Evolutionary conservation across 352 stramenopile species (phyloP).

Genomic region (Hyaloperonospora brassicae): DNA sequence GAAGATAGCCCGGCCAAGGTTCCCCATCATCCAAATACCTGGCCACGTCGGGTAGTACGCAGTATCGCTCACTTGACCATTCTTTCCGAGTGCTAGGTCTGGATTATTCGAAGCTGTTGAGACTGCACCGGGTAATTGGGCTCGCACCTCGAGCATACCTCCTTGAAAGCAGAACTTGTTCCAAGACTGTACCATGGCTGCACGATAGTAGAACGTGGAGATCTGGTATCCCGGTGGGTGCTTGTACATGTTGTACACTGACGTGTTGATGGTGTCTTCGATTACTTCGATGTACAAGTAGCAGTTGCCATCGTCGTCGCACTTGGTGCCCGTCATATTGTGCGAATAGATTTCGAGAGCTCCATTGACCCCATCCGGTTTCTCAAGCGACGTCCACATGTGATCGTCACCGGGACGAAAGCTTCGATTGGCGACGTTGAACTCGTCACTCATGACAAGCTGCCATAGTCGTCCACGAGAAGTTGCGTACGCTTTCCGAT

Average conservation of each 20-base stretch:
- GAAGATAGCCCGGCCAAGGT: constrained; percentile 91
- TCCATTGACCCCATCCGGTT: too few relatives aligned
- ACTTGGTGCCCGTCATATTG: too few relatives aligned
- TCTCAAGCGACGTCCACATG: too few relatives aligned
- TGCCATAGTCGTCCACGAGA: too few relatives aligned
- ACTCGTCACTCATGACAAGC: too few relatives aligned
- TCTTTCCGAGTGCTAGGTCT: constrained; percentile 30
- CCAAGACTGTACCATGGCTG: constrained; percentile 84
- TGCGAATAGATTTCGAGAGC: too few relatives aligned
- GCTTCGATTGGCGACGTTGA: too few relatives aligned
- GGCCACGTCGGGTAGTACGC: constrained; percentile 86
- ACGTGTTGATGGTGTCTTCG: too few relatives aligned
- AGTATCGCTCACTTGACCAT: constrained; percentile 42
- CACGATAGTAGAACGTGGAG: constrained; percentile 39
- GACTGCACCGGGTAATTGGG: constrained; percentile 75
- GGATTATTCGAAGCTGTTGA: constrained; percentile 39
- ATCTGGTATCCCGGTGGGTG: constrained; percentile 19
- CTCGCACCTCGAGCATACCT: constrained; percentile 86
- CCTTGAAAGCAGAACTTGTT: constrained; percentile 50
- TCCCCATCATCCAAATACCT: constrained; percentile 19
- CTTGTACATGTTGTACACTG: too few relatives aligned
- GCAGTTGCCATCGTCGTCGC: too few relatives aligned
- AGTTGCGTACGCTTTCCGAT: constrained; percentile 1
- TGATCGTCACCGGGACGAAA: too few relatives aligned
- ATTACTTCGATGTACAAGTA: too few relatives aligned